phyloP scores from a whole-genome alignment of 2,329 filamentous ascomycete species.

The Rachicladosporium sp. region DNA sequence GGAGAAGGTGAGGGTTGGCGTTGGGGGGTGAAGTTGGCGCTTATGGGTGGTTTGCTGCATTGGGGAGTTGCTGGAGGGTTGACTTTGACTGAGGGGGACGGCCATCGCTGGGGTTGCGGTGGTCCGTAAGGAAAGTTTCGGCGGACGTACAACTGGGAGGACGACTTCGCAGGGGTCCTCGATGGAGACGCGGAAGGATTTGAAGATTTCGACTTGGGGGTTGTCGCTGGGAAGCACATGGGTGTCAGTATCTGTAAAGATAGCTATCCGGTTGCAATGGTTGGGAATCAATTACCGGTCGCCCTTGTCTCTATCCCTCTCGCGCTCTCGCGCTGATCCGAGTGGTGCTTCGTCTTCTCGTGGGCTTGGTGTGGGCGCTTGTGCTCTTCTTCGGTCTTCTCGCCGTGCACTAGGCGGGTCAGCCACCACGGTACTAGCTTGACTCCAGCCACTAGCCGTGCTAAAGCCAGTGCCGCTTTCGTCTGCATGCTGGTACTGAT shows the following conservation, averaged over 20 bases:
- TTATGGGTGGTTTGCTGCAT: neutral
- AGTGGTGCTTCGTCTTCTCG: conserved; percentile 18
- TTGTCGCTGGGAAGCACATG: conserved; percentile 20
- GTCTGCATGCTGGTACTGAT: conserved; percentile 9
- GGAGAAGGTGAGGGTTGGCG: neutral
- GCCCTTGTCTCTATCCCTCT: conserved; percentile 10
- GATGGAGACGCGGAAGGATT: conserved; percentile 94
- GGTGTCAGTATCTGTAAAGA: neutral
- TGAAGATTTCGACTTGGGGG: conserved; percentile 82
- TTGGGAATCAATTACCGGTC: conserved; percentile 6
- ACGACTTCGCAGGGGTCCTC: conserved; percentile 98
- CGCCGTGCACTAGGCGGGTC: conserved; percentile 9
- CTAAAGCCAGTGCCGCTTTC: conserved; percentile 16
- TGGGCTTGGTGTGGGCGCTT: conserved; percentile 19
- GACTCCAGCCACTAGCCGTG: conserved; percentile 14
- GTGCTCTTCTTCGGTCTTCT: conserved; percentile 16
- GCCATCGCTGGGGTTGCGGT: too few relatives aligned
- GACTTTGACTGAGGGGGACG: neutral
- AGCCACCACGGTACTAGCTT: conserved; percentile 12
- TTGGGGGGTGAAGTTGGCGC: neutral
- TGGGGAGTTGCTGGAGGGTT: neutral
- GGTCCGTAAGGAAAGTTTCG: too few relatives aligned
- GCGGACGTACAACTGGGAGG: conserved; percentile 52
- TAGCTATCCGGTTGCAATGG: neutral
- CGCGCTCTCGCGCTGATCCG: conserved; percentile 1